Percentiles rank a stretch among this genome's conserved stretches.
phyloP scores from a whole-genome alignment of 2,329 filamentous ascomycete genomes.

The Fusarium temperatum region DNA sequence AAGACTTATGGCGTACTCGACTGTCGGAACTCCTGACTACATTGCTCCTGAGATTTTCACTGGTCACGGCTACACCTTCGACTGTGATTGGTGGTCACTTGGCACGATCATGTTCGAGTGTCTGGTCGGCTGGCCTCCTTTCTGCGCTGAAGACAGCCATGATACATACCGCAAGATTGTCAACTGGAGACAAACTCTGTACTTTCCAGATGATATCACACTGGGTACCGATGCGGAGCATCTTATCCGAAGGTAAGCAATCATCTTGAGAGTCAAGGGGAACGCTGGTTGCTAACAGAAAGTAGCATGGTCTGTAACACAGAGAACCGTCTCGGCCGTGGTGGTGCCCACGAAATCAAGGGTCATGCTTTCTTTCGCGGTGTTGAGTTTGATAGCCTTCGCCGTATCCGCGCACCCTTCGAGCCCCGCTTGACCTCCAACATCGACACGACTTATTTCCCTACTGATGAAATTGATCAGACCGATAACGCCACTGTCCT shows the following conservation, averaged over 20 bases:
- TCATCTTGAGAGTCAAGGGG: background rate
- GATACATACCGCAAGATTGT: slow-evolving; percentile 99
- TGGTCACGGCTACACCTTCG: slow-evolving; percentile 93
- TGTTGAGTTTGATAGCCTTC: slow-evolving; percentile 92
- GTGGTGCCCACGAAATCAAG: slow-evolving; percentile 92
- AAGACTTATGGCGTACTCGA: slow-evolving; percentile 96
- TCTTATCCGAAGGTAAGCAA: slow-evolving; percentile 82
- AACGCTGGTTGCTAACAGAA: slow-evolving; percentile 12
- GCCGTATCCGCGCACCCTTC: slow-evolving; percentile 93
- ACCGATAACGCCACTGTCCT: slow-evolving; percentile 90
- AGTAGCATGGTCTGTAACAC: slow-evolving; percentile 90
- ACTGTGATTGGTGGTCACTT: slow-evolving; percentile 99
- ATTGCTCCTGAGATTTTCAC: slow-evolving; percentile 99
- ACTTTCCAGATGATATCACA: slow-evolving; percentile 95
- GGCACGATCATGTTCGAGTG: slow-evolving; percentile 99
- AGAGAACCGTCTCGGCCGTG: slow-evolving; percentile 87
- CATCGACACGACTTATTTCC: slow-evolving; percentile 98
- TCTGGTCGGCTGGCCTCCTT: slow-evolving; percentile 97
- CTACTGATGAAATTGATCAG: slow-evolving; percentile 97
- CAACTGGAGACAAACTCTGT: slow-evolving; percentile 94
- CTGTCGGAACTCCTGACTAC: slow-evolving; percentile 97
- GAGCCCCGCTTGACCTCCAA: slow-evolving; percentile 93
- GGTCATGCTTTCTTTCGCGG: slow-evolving; percentile 95
- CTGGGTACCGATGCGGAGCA: slow-evolving; percentile 90
- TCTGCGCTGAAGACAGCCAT: slow-evolving; percentile 96